Conservation (phyloP, 2,329 filamentous ascomycete genomes). For the Hymenoscyphus occultus region DNA sequence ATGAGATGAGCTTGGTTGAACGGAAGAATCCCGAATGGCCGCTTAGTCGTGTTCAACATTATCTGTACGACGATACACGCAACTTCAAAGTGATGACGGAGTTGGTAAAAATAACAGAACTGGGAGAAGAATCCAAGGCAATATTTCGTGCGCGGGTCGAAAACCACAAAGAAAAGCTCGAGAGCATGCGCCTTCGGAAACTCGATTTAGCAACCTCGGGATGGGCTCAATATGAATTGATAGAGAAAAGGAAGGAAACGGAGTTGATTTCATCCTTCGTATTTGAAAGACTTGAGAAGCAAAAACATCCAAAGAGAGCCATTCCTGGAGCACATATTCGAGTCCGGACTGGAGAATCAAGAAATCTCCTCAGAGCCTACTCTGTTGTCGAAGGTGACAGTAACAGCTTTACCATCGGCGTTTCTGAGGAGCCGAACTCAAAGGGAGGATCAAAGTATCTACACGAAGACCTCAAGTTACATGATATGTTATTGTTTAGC, state of each 20-base stretch:
- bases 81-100: constrained; percentile 36
- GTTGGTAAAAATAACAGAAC: constrained; percentile 14
- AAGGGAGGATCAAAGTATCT: constrained; percentile 60
- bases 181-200: constrained; percentile 8
- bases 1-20: constrained; percentile 54
- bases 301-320: constrained; percentile 37
- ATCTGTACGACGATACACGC: constrained; percentile 51
- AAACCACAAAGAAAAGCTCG: constrained; percentile 26
- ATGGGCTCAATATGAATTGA: constrained; percentile 40
- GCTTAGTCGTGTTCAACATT: constrained; percentile 60
- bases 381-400: constrained; percentile 54
- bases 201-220: constrained; percentile 55
- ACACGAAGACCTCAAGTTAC: constrained; percentile 48
- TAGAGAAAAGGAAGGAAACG: constrained; percentile 50
- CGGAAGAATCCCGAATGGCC: constrained; percentile 59
- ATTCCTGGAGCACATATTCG: constrained; percentile 52
- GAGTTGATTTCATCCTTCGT: constrained; percentile 48
- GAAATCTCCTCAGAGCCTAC: constrained; percentile 56
- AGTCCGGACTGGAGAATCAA: constrained; percentile 48
- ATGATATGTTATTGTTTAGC: constrained; percentile 50
- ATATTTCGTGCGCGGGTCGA: constrained; percentile 13
- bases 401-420: constrained; percentile 53
- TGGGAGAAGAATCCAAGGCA: constrained; percentile 15
- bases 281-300: constrained; percentile 51
- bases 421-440: constrained; percentile 61